A percentile compares a stretch with the other conserved stretches of the same genome.
Evolutionary conservation across 2,329 filamentous ascomycete genomes (phyloP).

Genomic region (Paraphoma chrysanthemicola): DNA sequence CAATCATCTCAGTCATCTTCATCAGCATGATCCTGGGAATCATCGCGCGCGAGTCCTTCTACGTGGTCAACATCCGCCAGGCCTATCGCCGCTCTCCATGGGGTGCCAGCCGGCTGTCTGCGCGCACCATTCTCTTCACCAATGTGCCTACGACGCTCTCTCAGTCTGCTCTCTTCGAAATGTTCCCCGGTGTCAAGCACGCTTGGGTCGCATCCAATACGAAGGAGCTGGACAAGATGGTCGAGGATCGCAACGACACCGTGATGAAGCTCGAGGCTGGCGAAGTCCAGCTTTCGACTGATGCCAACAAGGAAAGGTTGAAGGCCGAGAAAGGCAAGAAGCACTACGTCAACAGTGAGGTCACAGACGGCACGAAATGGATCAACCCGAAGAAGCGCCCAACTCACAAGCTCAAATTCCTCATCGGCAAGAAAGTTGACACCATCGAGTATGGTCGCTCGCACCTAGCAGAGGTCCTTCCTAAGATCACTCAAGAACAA

Average conservation of each 20-base stretch:
- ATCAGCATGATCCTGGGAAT: slow-evolving; percentile 52
- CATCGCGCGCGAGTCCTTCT: slow-evolving; percentile 56
- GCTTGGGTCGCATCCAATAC: slow-evolving; percentile 57
- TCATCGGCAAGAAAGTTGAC: slow-evolving; percentile 59
- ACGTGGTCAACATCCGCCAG: slow-evolving; percentile 57
- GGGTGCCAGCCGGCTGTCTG: slow-evolving; percentile 54
- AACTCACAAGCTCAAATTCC: slow-evolving; percentile 49
- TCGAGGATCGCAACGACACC: slow-evolving; percentile 53
- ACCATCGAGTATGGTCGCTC: slow-evolving; percentile 85
- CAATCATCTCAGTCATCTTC: slow-evolving; percentile 52
- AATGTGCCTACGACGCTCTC: slow-evolving; percentile 53
- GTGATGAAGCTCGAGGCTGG: slow-evolving; percentile 53
- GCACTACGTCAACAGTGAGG: slow-evolving; percentile 51
- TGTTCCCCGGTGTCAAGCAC: slow-evolving; percentile 50
- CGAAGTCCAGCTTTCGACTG: slow-evolving; percentile 52
- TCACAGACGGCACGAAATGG: slow-evolving; percentile 53
- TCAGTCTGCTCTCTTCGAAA: slow-evolving; percentile 48
- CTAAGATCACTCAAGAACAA: slow-evolving; percentile 73
- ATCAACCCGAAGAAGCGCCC: slow-evolving; percentile 49
- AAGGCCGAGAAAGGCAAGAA: slow-evolving; percentile 65
- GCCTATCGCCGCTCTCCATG: slow-evolving; percentile 55
- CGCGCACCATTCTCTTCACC: slow-evolving; percentile 57
- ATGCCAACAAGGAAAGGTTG: slow-evolving; percentile 70
- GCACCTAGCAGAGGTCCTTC: slow-evolving; percentile 75
- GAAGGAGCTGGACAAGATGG: slow-evolving; percentile 53